Evolutionary conservation across 805 yeast species (phyloP).

Genomic region (Vanderwaltozyma tropicalis): DNA sequence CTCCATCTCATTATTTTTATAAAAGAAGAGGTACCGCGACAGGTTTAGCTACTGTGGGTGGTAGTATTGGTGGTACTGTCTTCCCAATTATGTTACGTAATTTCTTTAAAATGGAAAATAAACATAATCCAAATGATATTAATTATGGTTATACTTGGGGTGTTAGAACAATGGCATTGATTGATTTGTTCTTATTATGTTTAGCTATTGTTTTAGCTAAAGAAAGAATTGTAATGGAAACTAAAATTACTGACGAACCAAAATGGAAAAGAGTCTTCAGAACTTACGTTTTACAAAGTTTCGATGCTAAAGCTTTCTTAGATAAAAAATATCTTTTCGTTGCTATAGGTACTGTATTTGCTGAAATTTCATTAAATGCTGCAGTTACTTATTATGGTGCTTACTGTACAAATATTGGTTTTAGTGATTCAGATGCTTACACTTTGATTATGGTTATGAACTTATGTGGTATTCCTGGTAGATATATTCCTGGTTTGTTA

Average conservation of each 20-base stretch:
- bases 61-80: conserved; percentile 40
- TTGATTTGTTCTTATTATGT: conserved; percentile 28
- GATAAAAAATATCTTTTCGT: conserved; percentile 34
- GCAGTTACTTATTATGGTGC: conserved; percentile 40
- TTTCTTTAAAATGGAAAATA: conserved; percentile 24
- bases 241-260: neutral
- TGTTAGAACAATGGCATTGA: conserved; percentile 37
- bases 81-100: conserved; percentile 41
- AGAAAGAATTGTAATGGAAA: conserved; percentile 32
- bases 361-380: conserved; percentile 36
- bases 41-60: conserved; percentile 38
- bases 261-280: conserved; percentile 15
- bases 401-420: conserved; percentile 37
- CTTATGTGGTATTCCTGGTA: conserved; percentile 30
- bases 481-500: conserved; percentile 31
- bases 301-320: conserved; percentile 29
- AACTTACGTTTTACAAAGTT: conserved; percentile 19
- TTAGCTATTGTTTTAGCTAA: conserved; percentile 26
- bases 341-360: conserved; percentile 32
- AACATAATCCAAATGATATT: neutral
- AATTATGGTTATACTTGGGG: conserved; percentile 43
- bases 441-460: conserved; percentile 35
- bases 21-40: conserved; percentile 42
- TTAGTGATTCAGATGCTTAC: conserved; percentile 29
- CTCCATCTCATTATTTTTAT: conserved; percentile 54